Evolutionary conservation across 192 early-diverging fungal genomes (phyloP).

Genomic region (Phycomyces blakesleeanus): DNA sequence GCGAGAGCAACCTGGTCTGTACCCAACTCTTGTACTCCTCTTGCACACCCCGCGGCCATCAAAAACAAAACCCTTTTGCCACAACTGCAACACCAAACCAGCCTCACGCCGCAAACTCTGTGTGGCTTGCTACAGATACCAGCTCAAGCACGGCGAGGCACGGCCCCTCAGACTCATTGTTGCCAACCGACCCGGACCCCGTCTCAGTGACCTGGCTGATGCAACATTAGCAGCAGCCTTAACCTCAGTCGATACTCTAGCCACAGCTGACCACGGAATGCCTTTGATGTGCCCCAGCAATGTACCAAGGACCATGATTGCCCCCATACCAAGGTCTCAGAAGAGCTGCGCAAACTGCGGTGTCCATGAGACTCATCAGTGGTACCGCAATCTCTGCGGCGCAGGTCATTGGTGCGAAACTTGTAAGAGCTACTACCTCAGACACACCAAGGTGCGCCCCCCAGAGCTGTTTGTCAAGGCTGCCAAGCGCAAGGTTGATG

Average conservation of each 20-base stretch:
- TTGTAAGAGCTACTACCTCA: conserved; percentile 32
- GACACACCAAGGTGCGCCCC: conserved; percentile 25
- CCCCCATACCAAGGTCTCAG: not conserved
- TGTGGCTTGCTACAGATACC: conserved; percentile 36
- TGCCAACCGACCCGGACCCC: conserved; percentile 19
- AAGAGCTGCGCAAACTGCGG: conserved; percentile 29
- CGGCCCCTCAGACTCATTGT: conserved; percentile 26
- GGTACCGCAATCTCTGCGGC: conserved; percentile 34
- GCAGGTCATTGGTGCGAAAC: conserved; percentile 35
- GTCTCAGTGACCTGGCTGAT: not conserved
- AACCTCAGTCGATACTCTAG: conserved; percentile 4
- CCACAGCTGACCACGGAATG: too few species aligned
- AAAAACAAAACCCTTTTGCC: conserved; percentile 28
- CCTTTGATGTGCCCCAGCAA: not conserved
- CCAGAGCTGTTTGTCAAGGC: conserved; percentile 28
- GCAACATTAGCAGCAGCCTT: not conserved
- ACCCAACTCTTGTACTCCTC: conserved; percentile 13
- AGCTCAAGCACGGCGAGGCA: conserved; percentile 28
- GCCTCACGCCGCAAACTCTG: conserved; percentile 27
- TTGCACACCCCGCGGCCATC: conserved; percentile 23
- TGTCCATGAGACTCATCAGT: conserved; percentile 32
- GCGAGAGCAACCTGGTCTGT: conserved; percentile 9
- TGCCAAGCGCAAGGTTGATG: conserved; percentile 29
- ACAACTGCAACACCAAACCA: conserved; percentile 29
- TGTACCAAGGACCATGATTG: not conserved